phyloP scores from a whole-genome alignment of 2,329 filamentous ascomycete genomes.

The Talaromyces piceae region DNA sequence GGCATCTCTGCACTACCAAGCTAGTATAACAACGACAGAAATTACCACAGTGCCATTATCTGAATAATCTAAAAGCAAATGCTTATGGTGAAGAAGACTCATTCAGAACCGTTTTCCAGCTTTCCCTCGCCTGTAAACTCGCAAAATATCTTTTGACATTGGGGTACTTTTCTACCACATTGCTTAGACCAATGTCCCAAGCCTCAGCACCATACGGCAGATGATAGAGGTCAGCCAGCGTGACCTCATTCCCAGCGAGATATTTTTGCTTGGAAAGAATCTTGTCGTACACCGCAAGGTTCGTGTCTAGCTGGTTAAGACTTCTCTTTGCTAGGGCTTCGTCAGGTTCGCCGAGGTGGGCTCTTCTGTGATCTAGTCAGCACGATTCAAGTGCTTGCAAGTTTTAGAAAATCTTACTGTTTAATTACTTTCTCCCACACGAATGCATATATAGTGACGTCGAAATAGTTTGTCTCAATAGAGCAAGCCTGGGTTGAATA shows the following conservation, averaged over 20 bases:
- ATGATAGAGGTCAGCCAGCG: constrained; percentile 8
- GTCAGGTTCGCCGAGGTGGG: not conserved
- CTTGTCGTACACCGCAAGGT: constrained; percentile 15
- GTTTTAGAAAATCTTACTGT: not conserved
- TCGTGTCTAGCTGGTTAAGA: constrained; percentile 9
- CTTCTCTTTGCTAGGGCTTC: constrained; percentile 13
- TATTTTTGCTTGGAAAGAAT: constrained; percentile 17
- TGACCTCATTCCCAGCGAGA: constrained; percentile 15
- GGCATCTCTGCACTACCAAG: too few species aligned
- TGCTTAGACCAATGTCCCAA: not conserved
- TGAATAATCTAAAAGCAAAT: too few species aligned
- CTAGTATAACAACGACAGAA: too few species aligned
- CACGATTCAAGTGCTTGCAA: not conserved
- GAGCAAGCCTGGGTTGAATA: constrained; percentile 18
- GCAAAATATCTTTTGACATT: constrained; percentile 1
- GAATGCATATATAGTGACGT: constrained; percentile 10
- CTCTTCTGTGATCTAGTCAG: not conserved
- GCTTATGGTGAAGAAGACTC: not conserved
- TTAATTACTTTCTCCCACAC: constrained; percentile 16
- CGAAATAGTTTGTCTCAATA: constrained; percentile 20
- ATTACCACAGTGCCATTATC: too few species aligned
- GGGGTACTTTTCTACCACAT: constrained; percentile 2
- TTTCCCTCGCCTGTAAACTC: not conserved
- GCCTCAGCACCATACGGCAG: constrained; percentile 3
- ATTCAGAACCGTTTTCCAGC: not conserved